Evolutionary conservation across 495 filamentous ascomycete genomes (phyloP).

Genomic region (Coniosporium apollinis): DNA sequence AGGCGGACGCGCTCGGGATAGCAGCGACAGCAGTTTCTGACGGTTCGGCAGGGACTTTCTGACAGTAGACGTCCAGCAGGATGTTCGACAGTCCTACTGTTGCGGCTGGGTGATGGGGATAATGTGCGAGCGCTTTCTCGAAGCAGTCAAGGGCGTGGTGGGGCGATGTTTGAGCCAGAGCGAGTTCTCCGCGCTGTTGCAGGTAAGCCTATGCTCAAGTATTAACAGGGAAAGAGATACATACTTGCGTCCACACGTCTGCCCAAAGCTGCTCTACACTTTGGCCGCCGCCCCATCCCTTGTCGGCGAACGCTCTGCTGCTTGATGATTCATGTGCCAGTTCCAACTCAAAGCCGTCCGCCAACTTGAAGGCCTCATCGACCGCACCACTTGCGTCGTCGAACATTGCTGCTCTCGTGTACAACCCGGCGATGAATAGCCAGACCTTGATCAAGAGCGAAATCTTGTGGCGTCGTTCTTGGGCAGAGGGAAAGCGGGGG

Average conservation of each 20-base stretch:
- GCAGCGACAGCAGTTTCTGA: constrained; percentile 1
- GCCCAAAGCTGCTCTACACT: constrained; percentile 64
- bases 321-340: constrained; percentile 33
- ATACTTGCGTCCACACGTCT: constrained; percentile 60
- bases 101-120: constrained; percentile 58
- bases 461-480: constrained; percentile 21
- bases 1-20: neutral
- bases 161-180: constrained; percentile 39
- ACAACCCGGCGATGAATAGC: constrained; percentile 76
- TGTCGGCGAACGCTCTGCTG: constrained; percentile 33
- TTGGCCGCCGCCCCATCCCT: constrained; percentile 57
- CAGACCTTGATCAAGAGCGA: constrained; percentile 58
- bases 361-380: constrained; percentile 60
- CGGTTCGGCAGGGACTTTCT: constrained; percentile 35
- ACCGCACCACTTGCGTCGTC: constrained; percentile 65
- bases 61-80: constrained; percentile 68
- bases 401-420: constrained; percentile 60
- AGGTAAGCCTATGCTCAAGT: constrained; percentile 10
- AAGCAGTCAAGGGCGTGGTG: constrained; percentile 55
- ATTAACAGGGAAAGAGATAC: constrained; percentile 10
- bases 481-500: constrained; percentile 14
- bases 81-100: constrained; percentile 71
- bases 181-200: constrained; percentile 48
- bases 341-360: constrained; percentile 36
- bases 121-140: constrained; percentile 61